Evolutionary conservation across 331 rosid genomes (phyloP).

Genomic region (Malus hybrid): DNA sequence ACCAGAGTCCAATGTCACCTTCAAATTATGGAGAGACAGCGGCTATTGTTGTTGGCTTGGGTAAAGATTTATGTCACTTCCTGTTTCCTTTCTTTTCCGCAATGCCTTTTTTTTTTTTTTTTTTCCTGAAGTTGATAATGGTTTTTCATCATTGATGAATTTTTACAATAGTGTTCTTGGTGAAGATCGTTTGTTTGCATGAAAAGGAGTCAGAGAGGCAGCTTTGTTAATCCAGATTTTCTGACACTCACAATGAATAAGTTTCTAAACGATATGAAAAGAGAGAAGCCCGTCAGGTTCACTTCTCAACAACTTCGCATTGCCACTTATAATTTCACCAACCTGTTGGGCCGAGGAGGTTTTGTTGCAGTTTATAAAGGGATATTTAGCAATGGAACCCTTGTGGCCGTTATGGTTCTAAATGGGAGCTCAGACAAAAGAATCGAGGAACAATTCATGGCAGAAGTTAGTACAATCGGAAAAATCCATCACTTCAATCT

Average conservation of each 20-base stretch:
- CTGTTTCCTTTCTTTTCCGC: no score
- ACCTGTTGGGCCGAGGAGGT: conserved; percentile 34
- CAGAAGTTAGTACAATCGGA: no score
- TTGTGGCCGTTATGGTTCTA: conserved; percentile 37
- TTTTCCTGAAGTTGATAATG: no score
- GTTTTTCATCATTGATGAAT: no score
- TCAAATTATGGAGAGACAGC: no score
- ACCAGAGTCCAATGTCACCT: no score
- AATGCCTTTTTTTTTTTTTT: no score
- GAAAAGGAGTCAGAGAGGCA: not conserved
- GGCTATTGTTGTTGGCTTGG: no score
- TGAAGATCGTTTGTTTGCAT: conserved; percentile 3
- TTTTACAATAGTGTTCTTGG: conserved; percentile 1
- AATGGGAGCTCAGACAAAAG: not conserved
- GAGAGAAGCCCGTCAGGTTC: conserved; percentile 38
- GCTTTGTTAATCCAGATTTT: conserved; percentile 2
- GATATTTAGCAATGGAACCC: conserved; percentile 9
- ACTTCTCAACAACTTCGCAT: conserved; percentile 17
- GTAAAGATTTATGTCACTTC: no score
- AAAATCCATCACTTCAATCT: not conserved
- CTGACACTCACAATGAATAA: conserved; percentile 26
- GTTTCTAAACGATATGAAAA: conserved; percentile 37
- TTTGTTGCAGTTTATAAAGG: conserved; percentile 47
- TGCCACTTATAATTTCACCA: conserved; percentile 37
- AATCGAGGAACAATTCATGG: no score